Conservation (phyloP, 345 rosid species). For the Murraya koenigii region DNA sequence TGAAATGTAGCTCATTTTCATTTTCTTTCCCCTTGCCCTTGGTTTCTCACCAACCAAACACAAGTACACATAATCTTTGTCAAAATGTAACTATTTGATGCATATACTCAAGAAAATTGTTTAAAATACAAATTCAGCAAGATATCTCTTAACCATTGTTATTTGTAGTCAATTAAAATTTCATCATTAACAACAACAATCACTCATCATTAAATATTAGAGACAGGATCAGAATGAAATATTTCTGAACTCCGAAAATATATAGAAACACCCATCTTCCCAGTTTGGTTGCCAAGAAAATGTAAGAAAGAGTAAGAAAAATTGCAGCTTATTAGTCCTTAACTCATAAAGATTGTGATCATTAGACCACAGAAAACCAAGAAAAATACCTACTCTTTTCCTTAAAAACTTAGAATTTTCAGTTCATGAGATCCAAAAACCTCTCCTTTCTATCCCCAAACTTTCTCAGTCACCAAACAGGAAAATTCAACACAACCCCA, state of each 20-base stretch:
- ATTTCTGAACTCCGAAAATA: background rate
- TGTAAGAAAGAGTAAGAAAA: background rate
- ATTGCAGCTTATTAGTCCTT: background rate
- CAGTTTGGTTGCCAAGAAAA: background rate
- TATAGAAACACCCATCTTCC: background rate
- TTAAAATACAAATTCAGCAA: background rate
- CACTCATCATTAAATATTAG: background rate
- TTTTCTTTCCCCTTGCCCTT: background rate
- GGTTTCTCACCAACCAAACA: slow-evolving; percentile 6
- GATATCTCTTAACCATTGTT: background rate
- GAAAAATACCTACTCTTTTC: background rate
- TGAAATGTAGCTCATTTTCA: background rate
- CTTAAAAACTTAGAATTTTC: background rate
- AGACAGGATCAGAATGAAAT: background rate
- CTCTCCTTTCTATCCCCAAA: background rate
- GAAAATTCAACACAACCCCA: background rate
- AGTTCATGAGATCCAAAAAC: background rate
- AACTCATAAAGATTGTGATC: background rate
- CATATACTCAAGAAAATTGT: background rate
- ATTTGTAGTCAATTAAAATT: background rate
- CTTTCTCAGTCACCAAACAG: slow-evolving; percentile 4
- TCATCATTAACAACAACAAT: background rate
- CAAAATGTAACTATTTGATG: background rate
- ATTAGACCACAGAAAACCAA: background rate
- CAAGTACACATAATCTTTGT: background rate